Evolutionary conservation across 2,329 filamentous ascomycete genomes (phyloP), one percentile per base, ranked within the genome.

Genomic region (Scedosporium boydii): DNA sequence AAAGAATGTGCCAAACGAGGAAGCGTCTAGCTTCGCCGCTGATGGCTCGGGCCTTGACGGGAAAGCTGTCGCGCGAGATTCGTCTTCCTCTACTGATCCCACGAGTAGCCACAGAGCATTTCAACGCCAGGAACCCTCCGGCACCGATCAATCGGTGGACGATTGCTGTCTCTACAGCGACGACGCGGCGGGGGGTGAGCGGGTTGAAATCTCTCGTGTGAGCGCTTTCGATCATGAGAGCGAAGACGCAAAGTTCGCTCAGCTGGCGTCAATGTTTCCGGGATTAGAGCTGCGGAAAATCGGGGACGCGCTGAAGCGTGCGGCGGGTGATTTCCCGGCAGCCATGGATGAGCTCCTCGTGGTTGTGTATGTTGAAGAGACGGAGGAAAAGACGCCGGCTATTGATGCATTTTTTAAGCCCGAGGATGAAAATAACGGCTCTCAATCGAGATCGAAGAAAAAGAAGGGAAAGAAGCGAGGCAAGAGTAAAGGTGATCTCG

Each of bases 301-400:
- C 29, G 77, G 78, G 51, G 82, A 87, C 65, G 84, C 86, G 0
- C 74, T 96, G 59, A 84, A 83, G 66, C 90, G 90, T 69, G 84
- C 80, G 34, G 80, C 83, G 10, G 84, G 87, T 0, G 84, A 91
- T 66, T 83, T 90, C 46, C 83, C 87, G 63, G 79, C 80, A 14
- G 85, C 91, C 1, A 86, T 96, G 65, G 91, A 96, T 68, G 86
- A 91, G 63, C 77, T 98, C 12, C 81, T 97, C 38, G 96, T 89
- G 66, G 80, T 91, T 14, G 85, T 89, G 21, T 91, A 88, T 69
- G 86, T 97, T 4, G 85, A 91, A 63, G 85, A 91, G 63, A 82
- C 79, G 1, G 51, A 57, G n/a, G 83, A 83, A 0, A 78, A 84
- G 61, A 78, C 82, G 1, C 77, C 80, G 1, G 90, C 92, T 0